Conservation (phyloP, 768 basidiomycete genomes). For the Lentinula sp. region DNA sequence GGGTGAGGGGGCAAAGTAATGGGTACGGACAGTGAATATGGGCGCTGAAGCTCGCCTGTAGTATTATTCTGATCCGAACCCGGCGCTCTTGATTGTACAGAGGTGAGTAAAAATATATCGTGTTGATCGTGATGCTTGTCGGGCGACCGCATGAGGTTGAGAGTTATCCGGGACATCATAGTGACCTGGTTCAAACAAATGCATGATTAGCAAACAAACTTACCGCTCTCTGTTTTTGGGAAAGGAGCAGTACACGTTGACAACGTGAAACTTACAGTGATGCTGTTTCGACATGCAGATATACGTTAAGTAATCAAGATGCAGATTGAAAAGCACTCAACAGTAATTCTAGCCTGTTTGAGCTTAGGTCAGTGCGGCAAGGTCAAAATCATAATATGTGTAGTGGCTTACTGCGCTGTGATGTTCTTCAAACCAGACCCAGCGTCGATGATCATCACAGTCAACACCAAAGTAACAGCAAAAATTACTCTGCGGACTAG, state of each 20-base stretch:
- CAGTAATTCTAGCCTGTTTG: conserved; percentile 1
- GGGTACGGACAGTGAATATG: not conserved
- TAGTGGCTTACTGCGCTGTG: not conserved
- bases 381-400: not conserved
- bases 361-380: not conserved
- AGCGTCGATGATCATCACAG: conserved; percentile 1
- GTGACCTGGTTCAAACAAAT: not conserved
- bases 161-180: conserved; percentile 2
- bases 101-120: not conserved
- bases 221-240: not conserved
- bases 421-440: conserved; percentile 8
- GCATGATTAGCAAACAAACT: not conserved
- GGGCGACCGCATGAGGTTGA: not conserved
- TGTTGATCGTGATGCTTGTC: not conserved
- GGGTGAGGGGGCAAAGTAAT: not conserved
- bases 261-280: not conserved
- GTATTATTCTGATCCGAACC: not conserved
- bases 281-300: not conserved
- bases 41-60: not conserved
- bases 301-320: not conserved
- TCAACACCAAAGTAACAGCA: not conserved
- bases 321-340: not conserved
- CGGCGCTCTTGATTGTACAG: not conserved
- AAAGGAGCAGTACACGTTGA: not conserved
- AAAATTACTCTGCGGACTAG: not conserved